Evolutionary conservation across 768 basidiomycete genomes (phyloP).

Genomic region (Tulasnella sp.): DNA sequence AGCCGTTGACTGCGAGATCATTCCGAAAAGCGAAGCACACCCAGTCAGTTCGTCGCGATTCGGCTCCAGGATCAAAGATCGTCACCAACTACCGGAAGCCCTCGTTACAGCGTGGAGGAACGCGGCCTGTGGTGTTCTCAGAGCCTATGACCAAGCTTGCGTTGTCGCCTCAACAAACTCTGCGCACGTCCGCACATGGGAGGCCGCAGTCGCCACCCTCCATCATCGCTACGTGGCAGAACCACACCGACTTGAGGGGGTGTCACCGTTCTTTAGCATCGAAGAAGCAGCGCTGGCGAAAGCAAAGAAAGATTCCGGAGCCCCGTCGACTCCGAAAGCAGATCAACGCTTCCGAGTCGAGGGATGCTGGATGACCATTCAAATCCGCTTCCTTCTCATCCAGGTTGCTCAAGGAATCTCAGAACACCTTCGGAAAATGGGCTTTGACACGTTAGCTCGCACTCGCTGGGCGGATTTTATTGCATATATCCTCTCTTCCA

Average conservation of each 20-base stretch:
- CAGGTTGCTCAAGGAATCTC: constrained; percentile 52
- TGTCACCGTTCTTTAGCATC: constrained; percentile 43
- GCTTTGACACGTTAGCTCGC: not conserved
- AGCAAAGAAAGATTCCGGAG: constrained; percentile 58
- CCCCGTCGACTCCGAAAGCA: constrained; percentile 56
- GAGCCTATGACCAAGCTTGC: constrained; percentile 49
- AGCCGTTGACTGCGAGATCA: not conserved
- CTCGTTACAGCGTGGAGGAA: constrained; percentile 48
- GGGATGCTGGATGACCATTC: constrained; percentile 59
- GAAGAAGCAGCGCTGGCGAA: constrained; percentile 56
- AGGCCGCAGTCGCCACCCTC: constrained; percentile 59
- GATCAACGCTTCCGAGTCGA: constrained; percentile 65
- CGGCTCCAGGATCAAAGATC: constrained; percentile 4
- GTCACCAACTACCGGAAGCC: constrained; percentile 7
- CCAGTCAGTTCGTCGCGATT: not conserved
- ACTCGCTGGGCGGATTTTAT: constrained; percentile 53
- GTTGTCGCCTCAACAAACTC: constrained; percentile 54
- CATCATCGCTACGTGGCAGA: constrained; percentile 53
- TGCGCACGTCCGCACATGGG: constrained; percentile 62
- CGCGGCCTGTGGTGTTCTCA: constrained; percentile 46
- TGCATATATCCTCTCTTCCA: constrained; percentile 53
- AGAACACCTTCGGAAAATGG: constrained; percentile 43
- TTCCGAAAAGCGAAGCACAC: not conserved
- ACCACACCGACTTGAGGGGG: constrained; percentile 47
- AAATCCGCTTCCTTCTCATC: constrained; percentile 57